These are phyloP conservation scores for Phytophthora syringae DNA, from an alignment of 352 stramenopile genomes.

Conservation along the genomic window DNA sequence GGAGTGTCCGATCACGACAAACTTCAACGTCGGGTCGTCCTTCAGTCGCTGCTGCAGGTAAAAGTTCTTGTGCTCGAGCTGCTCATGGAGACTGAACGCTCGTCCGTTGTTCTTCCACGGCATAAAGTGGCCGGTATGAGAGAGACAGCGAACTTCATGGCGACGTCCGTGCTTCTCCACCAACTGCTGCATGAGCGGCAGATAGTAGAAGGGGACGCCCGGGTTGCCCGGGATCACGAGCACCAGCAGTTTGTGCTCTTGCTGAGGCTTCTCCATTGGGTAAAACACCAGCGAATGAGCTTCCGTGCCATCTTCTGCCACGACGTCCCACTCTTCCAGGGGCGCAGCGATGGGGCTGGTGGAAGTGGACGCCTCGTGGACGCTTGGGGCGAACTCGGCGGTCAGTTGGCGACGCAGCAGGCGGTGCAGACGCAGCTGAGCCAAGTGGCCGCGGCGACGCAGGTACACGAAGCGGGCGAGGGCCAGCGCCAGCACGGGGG, in stretches of 20 bases:
- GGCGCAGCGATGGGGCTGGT: constrained; percentile 18
- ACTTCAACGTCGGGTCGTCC: constrained; percentile 48
- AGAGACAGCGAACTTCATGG: constrained; percentile 66
- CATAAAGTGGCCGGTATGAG: constrained; percentile 70
- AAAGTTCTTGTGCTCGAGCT: constrained; percentile 60
- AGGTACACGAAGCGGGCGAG: constrained; percentile 57
- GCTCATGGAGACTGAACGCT: constrained; percentile 60
- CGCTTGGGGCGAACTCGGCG: constrained; percentile 10
- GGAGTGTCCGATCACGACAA: constrained; percentile 73
- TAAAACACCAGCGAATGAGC: constrained; percentile 61
- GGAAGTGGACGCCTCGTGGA: constrained; percentile 10
- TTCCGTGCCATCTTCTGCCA: constrained; percentile 45
- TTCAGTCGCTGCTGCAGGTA: constrained; percentile 53
- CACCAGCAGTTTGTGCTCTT: constrained; percentile 48
- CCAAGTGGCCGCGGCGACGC: constrained; percentile 45
- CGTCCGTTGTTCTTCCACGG: constrained; percentile 65
- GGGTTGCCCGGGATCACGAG: constrained; percentile 75
- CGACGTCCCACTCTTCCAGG: constrained; percentile 59
- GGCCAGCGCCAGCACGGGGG: constrained; percentile 44
- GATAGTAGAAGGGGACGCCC: constrained; percentile 66
- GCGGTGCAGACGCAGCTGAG: constrained; percentile 49
- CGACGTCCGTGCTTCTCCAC: constrained; percentile 35
- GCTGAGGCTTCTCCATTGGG: constrained; percentile 11
- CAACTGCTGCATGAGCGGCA: constrained; percentile 70
- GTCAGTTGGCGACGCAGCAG: constrained; percentile 40